Evolutionary conservation across 192 early-diverging fungal species (phyloP).

Genomic region (Dissophora ornata): DNA sequence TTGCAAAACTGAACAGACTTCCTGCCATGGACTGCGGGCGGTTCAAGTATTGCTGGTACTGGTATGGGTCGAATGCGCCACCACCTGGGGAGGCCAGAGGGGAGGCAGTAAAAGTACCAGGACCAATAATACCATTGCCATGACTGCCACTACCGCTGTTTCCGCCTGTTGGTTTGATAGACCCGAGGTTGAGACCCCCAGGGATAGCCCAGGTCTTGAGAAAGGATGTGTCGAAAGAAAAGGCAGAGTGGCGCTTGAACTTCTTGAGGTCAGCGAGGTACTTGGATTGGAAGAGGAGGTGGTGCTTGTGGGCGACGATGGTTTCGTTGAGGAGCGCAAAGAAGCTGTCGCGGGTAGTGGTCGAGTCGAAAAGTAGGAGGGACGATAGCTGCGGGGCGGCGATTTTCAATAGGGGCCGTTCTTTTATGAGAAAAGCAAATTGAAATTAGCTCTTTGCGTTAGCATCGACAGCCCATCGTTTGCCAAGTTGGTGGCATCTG

Average conservation of each 20-base stretch:
- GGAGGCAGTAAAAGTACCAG: slow-evolving; percentile 15
- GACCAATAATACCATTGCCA: slow-evolving; percentile 8
- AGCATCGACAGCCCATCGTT: not conserved
- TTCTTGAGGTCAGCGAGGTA: slow-evolving; percentile 51
- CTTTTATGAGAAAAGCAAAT: not conserved
- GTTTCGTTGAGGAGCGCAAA: slow-evolving; percentile 21
- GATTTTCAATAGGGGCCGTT: slow-evolving; percentile 26
- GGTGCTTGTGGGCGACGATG: slow-evolving; percentile 36
- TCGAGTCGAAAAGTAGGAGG: slow-evolving; percentile 26
- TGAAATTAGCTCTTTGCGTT: not conserved
- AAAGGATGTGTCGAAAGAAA: slow-evolving; percentile 49
- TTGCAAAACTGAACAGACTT: slow-evolving; percentile 33
- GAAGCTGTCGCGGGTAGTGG: slow-evolving; percentile 16
- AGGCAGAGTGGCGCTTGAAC: slow-evolving; percentile 49
- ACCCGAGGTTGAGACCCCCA: slow-evolving; percentile 37
- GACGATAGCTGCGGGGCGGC: slow-evolving; percentile 23
- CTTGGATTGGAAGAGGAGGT: slow-evolving; percentile 50
- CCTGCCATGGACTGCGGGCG: slow-evolving; percentile 52
- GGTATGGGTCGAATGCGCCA: slow-evolving; percentile 31
- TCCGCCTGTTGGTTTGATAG: slow-evolving; percentile 13
- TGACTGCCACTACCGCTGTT: not conserved
- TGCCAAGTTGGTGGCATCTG: too few relatives aligned
- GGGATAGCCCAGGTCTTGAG: slow-evolving; percentile 52
- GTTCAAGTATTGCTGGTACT: slow-evolving; percentile 41
- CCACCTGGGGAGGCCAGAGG: slow-evolving; percentile 38